Conservation (phyloP, 2,329 filamentous ascomycete species). For the Nemania sp. region DNA sequence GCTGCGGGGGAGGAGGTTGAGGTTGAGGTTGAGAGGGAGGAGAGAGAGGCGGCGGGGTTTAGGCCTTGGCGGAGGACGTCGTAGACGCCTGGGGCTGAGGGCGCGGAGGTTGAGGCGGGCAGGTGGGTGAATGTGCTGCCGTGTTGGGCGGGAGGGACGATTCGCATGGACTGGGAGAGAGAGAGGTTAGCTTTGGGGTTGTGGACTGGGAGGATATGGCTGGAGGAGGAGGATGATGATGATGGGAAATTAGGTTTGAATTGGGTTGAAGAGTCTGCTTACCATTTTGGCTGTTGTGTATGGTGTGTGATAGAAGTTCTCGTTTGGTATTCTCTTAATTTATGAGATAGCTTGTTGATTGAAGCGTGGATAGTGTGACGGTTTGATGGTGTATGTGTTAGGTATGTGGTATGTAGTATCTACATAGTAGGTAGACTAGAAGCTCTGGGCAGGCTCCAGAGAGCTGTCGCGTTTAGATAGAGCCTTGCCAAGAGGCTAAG, state of each 20-base stretch:
- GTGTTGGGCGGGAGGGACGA: conserved; percentile 79
- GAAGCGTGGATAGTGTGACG: conserved; percentile 7
- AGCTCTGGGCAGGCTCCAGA: conserved; percentile 45
- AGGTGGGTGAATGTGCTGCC: conserved; percentile 74
- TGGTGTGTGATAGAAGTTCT: conserved; percentile 8
- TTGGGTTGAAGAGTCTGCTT: conserved; percentile 46
- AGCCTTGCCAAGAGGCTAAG: conserved; percentile 44
- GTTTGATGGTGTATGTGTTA: conserved; percentile 15
- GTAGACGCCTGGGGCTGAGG: conserved; percentile 92
- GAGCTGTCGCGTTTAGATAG: conserved; percentile 47
- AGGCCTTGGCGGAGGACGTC: conserved; percentile 91
- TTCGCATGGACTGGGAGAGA: conserved; percentile 80
- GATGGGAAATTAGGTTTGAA: conserved; percentile 10
- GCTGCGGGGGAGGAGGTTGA: conserved; percentile 21
- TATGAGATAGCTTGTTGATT: neutral
- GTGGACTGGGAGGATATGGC: neutral
- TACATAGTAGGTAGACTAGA: neutral
- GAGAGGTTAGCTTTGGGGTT: conserved; percentile 40
- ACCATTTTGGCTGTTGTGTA: conserved; percentile 61
- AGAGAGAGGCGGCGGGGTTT: conserved; percentile 65
- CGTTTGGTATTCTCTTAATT: neutral
- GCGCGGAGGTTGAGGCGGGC: conserved; percentile 73
- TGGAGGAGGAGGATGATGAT: conserved; percentile 7
- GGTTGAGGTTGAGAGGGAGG: no score
- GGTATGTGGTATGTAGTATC: no score